phyloP scores from a whole-genome alignment of 129 eudicot genomes.

The Glebionis coronaria region DNA sequence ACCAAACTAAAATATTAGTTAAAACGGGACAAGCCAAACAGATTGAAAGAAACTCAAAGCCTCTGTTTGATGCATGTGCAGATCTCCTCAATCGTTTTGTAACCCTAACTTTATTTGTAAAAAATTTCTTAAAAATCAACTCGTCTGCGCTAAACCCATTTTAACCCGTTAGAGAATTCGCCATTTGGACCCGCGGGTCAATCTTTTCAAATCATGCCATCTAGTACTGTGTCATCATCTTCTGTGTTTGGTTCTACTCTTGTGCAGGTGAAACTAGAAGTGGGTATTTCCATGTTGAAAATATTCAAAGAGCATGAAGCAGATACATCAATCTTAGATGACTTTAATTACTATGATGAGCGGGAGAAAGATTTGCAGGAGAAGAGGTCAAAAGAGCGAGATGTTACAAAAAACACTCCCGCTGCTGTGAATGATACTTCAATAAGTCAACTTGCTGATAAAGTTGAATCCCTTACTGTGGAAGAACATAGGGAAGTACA shows the following conservation, averaged over 20 bases:
- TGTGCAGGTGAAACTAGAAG: slow-evolving; percentile 69
- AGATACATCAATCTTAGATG: slow-evolving; percentile 65
- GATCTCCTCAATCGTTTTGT: not conserved
- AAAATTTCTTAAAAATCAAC: not conserved
- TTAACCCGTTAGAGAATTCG: not conserved
- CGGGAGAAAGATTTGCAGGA: slow-evolving; percentile 70
- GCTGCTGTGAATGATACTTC: slow-evolving; percentile 35
- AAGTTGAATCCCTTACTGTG: slow-evolving; percentile 51
- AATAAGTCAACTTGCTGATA: slow-evolving; percentile 56
- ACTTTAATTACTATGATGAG: slow-evolving; percentile 70
- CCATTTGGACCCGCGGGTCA: not conserved
- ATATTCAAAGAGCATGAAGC: slow-evolving; percentile 75
- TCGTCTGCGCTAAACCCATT: not conserved
- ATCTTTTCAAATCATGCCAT: not conserved
- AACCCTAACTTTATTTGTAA: too few species aligned
- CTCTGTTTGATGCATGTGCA: not conserved
- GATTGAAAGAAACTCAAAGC: not conserved
- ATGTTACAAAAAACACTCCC: slow-evolving; percentile 32
- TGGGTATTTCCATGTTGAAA: slow-evolving; percentile 67
- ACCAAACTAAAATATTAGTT: not conserved
- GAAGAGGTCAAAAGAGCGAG: slow-evolving; percentile 60
- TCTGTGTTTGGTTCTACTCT: not conserved
- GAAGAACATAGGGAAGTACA: slow-evolving; percentile 45
- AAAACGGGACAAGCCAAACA: not conserved
- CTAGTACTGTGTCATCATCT: not conserved